A percentile compares a stretch with the other conserved stretches of the same genome.
These are phyloP conservation scores for Schwanniomyces yamadae DNA, from an alignment of 805 yeast genomes.

Conservation along the genomic window DNA sequence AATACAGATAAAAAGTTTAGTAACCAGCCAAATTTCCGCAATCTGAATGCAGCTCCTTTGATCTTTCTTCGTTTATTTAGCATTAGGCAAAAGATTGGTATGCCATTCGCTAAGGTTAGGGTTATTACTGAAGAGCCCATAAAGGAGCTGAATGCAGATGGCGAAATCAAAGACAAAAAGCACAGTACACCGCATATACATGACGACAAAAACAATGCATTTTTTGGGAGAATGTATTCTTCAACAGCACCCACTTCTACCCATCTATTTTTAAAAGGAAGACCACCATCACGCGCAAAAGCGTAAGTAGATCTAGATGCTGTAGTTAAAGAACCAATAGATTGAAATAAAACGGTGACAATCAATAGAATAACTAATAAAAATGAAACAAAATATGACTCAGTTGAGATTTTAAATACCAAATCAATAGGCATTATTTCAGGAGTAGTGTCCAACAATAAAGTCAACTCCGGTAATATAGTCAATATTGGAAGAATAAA, in stretches of 20 bases:
- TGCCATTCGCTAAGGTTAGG: conserved; percentile 70
- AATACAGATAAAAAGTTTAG: conserved; percentile 56
- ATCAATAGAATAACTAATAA: conserved; percentile 63
- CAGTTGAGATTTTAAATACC: conserved; percentile 69
- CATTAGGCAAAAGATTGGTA: conserved; percentile 67
- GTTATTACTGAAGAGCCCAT: conserved; percentile 80
- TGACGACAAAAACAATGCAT: conserved; percentile 66
- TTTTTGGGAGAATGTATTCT: conserved; percentile 62
- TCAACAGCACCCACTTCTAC: conserved; percentile 58
- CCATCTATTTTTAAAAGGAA: conserved; percentile 67
- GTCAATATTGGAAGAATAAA: conserved; percentile 71
- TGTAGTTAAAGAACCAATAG: conserved; percentile 77
- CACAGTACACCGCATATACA: conserved; percentile 60
- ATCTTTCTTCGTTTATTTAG: conserved; percentile 59
- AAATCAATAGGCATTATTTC: conserved; percentile 77
- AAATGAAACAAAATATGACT: conserved; percentile 66
- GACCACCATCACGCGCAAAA: conserved; percentile 79
- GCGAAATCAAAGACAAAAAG: conserved; percentile 62
- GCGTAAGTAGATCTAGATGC: conserved; percentile 81
- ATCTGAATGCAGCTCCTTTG: conserved; percentile 65
- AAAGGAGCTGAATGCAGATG: conserved; percentile 79
- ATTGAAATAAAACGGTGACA: conserved; percentile 72
- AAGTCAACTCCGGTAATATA: conserved; percentile 64
- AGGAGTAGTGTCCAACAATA: conserved; percentile 55
- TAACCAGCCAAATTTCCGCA: conserved; percentile 62